These are phyloP conservation scores for Halophytophthora polymorphica DNA, from an alignment of 352 stramenopile species.

Conservation along the genomic window DNA sequence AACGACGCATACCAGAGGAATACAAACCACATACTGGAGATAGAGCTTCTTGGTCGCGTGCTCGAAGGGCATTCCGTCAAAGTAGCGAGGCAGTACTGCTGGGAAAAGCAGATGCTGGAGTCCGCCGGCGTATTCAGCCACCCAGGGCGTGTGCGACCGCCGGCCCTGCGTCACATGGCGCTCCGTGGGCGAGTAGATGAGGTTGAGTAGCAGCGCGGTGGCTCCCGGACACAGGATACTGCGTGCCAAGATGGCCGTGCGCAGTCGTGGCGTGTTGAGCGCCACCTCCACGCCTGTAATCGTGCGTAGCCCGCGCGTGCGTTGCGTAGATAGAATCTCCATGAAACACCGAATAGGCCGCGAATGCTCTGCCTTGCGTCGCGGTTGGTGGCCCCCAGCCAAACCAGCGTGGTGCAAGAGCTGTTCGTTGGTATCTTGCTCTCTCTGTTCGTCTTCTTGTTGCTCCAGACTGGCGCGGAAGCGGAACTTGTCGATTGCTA, in stretches of 20 bases:
- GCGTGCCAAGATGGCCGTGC: conserved; percentile 47
- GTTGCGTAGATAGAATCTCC: conserved; percentile 46
- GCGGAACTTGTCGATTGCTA: conserved; percentile 50
- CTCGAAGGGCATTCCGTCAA: conserved; percentile 41
- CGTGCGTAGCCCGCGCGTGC: conserved; percentile 35
- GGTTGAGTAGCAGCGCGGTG: conserved; percentile 52
- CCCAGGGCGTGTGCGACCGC: conserved; percentile 42
- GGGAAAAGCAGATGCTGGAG: conserved; percentile 57
- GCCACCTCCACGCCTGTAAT: conserved; percentile 56
- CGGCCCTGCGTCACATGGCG: conserved; percentile 29
- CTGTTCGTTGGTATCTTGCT: neutral
- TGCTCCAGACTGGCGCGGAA: conserved; percentile 30
- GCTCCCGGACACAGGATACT: conserved; percentile 48
- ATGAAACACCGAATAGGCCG: conserved; percentile 41
- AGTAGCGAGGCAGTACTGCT: conserved; percentile 36
- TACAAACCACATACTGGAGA: conserved; percentile 26
- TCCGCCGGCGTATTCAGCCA: conserved; percentile 47
- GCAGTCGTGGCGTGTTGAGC: conserved; percentile 43
- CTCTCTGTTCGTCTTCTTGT: neutral
- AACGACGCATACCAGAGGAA: neutral
- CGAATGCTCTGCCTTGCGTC: neutral
- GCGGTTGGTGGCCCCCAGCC: neutral
- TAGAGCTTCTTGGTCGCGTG: conserved; percentile 36
- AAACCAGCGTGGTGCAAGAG: neutral
- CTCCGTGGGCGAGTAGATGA: conserved; percentile 51